phyloP scores from a whole-genome alignment of 1,284 basidiomycete species.

The Trichosporon inkin region DNA sequence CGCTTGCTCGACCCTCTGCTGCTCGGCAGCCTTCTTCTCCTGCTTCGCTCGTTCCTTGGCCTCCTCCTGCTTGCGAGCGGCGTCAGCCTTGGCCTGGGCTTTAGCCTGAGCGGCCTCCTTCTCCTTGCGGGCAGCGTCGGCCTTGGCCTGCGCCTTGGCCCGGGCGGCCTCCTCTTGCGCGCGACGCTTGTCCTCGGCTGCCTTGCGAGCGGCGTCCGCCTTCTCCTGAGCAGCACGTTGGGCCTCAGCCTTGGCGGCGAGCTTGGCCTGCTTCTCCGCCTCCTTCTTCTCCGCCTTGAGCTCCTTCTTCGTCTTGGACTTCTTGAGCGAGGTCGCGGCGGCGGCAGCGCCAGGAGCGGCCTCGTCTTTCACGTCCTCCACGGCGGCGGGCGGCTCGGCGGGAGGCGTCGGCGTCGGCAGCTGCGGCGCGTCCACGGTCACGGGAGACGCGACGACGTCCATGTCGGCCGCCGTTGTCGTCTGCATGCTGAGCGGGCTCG shows the following conservation, averaged over 20 bases:
- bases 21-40: constrained; percentile 10
- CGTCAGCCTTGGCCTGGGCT: constrained; percentile 20
- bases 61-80: constrained; percentile 21
- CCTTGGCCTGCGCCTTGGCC: constrained; percentile 20
- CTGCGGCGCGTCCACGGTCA: background rate
- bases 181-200: constrained; percentile 21
- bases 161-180: constrained; percentile 19
- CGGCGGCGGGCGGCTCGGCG: background rate
- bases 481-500: constrained; percentile 36
- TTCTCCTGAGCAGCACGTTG: constrained; percentile 22
- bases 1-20: background rate
- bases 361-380: background rate
- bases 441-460: constrained; percentile 2
- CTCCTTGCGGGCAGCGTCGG: constrained; percentile 20
- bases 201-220: constrained; percentile 20
- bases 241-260: constrained; percentile 16
- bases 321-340: constrained; percentile 16
- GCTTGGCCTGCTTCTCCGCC: constrained; percentile 23
- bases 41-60: constrained; percentile 24
- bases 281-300: constrained; percentile 60
- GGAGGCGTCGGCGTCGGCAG: background rate
- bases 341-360: background rate
- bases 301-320: constrained; percentile 68
- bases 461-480: constrained; percentile 24
- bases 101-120: constrained; percentile 20